Evolutionary conservation across 805 yeast genomes (phyloP), one percentile per base, ranked within the genome.

Genomic region (Pichia nakasei): DNA sequence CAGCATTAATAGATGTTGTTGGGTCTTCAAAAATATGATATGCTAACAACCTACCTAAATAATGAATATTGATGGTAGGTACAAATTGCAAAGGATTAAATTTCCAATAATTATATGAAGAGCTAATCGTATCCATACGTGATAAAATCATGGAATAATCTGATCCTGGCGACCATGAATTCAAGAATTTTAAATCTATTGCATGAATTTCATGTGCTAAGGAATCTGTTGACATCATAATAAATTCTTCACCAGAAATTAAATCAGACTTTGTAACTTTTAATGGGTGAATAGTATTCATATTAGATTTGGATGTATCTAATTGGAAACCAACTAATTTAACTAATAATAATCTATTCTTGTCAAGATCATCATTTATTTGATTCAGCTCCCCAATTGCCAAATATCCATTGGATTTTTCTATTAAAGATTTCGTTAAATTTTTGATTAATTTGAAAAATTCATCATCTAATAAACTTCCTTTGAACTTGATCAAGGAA

Each of bases 81-180:
- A 83, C 82, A 66, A 86, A 87, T 7, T 86, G 75, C 40, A 89
- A 69, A 2, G 97, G 95, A 54, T 87, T 86, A 46, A 66, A 69
- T 46, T 70, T 69, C 64, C 71, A 72, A 48, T 73, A 68, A 22
- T 57, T 48, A 45, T 66, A 70, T 18, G 45, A 75, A 54, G 43
- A 76, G 64, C 48, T 77, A 54, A 62, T 67, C 52, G 67, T 65
- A 44, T 75, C 79, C 49, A 82, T 78, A 33, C 88, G 67, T 13
- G 43, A 34, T n/a, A 41, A 41, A 2, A 45, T 22, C 45, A 89
- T 67, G 0, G 95, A 82, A 46, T 82, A 78, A 63, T 91, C 97
- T 13, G 67, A 63, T 48, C 81, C 73, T 4, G 96, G 88, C 44
- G 85, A 80, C 97, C 97, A 91, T 3, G 63, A 55, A 18, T 62